These are phyloP conservation scores for Tetrapisispora pingtungensis DNA, from an alignment of 805 yeast species.

Conservation along the genomic window DNA sequence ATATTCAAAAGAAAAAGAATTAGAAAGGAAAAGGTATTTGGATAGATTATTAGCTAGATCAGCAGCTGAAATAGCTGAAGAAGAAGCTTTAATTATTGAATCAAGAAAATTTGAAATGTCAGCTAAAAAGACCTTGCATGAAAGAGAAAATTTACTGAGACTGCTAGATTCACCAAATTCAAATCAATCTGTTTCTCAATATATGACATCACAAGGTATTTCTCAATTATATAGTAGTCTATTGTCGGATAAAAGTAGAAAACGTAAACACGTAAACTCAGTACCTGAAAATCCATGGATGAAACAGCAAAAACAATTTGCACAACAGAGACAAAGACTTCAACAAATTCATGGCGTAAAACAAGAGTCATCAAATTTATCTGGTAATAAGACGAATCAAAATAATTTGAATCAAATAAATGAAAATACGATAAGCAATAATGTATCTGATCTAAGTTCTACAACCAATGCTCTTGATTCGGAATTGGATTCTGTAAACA, in stretches of 20 bases:
- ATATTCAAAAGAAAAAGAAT: constrained; percentile 61
- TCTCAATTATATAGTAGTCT: constrained; percentile 75
- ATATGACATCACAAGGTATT: constrained; percentile 77
- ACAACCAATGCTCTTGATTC: neutral
- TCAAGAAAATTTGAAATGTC: constrained; percentile 87
- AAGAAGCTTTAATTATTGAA: constrained; percentile 86
- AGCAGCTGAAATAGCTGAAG: constrained; percentile 97
- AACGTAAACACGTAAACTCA: constrained; percentile 34
- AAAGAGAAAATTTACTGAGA: constrained; percentile 67
- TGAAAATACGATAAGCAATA: neutral
- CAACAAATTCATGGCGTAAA: constrained; percentile 21
- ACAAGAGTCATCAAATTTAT: constrained; percentile 1
- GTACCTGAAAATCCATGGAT: constrained; percentile 38
- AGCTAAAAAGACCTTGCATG: constrained; percentile 78
- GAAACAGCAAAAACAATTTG: constrained; percentile 34
- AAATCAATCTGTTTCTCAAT: constrained; percentile 65
- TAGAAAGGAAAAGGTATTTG: constrained; percentile 71
- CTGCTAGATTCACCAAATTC: constrained; percentile 81
- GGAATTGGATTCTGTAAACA: constrained; percentile 2
- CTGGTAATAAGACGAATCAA: neutral
- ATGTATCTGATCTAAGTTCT: neutral
- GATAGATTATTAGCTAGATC: constrained; percentile 68
- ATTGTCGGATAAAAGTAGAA: constrained; percentile 55
- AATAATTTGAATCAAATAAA: neutral
- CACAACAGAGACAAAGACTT: constrained; percentile 28